Percentiles rank a stretch among this genome's conserved stretches.
Conservation (phyloP, 805 yeast genomes). For the Candida nanaspora region DNA sequence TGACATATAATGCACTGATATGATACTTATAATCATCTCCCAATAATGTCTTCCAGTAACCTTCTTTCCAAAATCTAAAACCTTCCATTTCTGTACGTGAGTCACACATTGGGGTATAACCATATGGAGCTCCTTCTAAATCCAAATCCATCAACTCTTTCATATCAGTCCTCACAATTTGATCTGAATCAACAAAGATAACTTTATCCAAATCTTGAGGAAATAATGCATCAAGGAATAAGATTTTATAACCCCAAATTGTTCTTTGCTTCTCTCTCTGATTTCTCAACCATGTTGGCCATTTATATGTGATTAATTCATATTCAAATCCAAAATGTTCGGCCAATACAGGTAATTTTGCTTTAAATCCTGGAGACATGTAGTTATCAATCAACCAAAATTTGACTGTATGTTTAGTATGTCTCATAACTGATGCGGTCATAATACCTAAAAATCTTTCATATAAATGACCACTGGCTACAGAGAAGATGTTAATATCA, state of each 20-base stretch:
- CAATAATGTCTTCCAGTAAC: conserved; percentile 74
- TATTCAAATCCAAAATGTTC: conserved; percentile 54
- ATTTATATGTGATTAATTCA: conserved; percentile 75
- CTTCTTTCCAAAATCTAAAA: conserved; percentile 85
- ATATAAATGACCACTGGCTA: conserved; percentile 76
- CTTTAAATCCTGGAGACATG: conserved; percentile 62
- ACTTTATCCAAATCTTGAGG: conserved; percentile 72
- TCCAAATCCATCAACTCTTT: conserved; percentile 61
- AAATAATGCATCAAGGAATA: conserved; percentile 80
- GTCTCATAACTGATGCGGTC: conserved; percentile 68
- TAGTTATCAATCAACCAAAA: conserved; percentile 86
- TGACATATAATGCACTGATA: conserved; percentile 77
- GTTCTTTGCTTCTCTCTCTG: conserved; percentile 76
- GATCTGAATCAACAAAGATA: conserved; percentile 83
- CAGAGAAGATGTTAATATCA: conserved; percentile 70
- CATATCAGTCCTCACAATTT: conserved; percentile 70
- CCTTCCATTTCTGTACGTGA: conserved; percentile 77
- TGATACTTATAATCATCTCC: conserved; percentile 59
- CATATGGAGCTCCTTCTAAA: conserved; percentile 77
- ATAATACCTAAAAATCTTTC: conserved; percentile 71
- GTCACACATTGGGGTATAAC: conserved; percentile 82
- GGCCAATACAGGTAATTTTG: conserved; percentile 54
- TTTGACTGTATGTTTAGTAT: conserved; percentile 58
- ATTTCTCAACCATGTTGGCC: conserved; percentile 86
- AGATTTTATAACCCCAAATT: conserved; percentile 82